A percentile compares a stretch with the other conserved stretches of the same genome.
These are phyloP conservation scores for Clavispora carvajalis DNA, from an alignment of 805 yeast species.

Conservation along the genomic window DNA sequence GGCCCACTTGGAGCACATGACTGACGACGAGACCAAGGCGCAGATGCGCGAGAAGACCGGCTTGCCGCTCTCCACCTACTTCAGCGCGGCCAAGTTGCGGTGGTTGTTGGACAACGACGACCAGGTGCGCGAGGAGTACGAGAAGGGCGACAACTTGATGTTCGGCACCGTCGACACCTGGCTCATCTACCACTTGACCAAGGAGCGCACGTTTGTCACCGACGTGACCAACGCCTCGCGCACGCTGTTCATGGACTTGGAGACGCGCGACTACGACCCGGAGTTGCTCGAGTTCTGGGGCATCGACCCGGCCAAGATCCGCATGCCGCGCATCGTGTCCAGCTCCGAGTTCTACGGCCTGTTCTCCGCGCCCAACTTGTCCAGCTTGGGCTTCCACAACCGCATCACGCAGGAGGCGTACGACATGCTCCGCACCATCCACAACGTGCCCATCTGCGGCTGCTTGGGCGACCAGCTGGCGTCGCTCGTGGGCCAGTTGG, in stretches of 20 bases:
- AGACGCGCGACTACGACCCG: slow-evolving; percentile 68
- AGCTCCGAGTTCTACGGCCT: slow-evolving; percentile 75
- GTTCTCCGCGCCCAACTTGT: slow-evolving; percentile 56
- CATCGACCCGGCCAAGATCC: slow-evolving; percentile 60
- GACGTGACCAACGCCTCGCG: slow-evolving; percentile 92
- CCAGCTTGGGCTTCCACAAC: slow-evolving; percentile 46
- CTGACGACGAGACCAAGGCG: slow-evolving; percentile 51
- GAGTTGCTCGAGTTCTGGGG: slow-evolving; percentile 75
- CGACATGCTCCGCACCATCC: slow-evolving; percentile 44
- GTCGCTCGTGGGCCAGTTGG: slow-evolving; percentile 88
- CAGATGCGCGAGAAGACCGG: slow-evolving; percentile 67
- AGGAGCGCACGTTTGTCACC: slow-evolving; percentile 63
- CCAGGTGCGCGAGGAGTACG: slow-evolving; percentile 60
- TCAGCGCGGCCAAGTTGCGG: slow-evolving; percentile 81
- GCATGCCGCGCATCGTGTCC: slow-evolving; percentile 72
- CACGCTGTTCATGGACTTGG: slow-evolving; percentile 83
- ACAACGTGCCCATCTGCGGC: slow-evolving; percentile 74
- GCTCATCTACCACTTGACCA: slow-evolving; percentile 81
- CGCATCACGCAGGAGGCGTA: slow-evolving; percentile 48
- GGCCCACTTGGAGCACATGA: slow-evolving; percentile 50
- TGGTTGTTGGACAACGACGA: slow-evolving; percentile 85
- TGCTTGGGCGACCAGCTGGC: slow-evolving; percentile 94
- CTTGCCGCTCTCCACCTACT: slow-evolving; percentile 84
- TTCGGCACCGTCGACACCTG: slow-evolving; percentile 95
- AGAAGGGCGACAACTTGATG: slow-evolving; percentile 69